Evolutionary conservation across 371 early-diverging fungal genomes (phyloP), one percentile per base, ranked within the genome.

Genomic region (Thermomucor indicae-seudaticae): DNA sequence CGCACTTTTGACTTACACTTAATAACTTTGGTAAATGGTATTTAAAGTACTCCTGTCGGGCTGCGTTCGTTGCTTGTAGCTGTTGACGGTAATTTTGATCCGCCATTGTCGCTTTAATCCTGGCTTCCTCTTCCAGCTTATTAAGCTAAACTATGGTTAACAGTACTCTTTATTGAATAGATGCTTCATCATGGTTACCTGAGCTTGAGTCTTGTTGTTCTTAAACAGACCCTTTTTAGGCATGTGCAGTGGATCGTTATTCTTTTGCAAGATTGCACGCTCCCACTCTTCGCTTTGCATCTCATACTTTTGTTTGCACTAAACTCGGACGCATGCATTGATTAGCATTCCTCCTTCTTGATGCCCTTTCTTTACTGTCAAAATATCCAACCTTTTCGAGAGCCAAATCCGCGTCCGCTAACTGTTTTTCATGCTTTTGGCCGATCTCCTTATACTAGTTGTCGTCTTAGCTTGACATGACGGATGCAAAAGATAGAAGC

Each of bases 241-340:
- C 30, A 70, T 50, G 17, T 67, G 61, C 8, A 70, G 31, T 12
- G 81, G 70, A 45, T 84, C 79, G 51, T 72, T 70, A 51, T 74
- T 76, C 60, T 83, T 79, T 70, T 85, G 81, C 25, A 84, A 58
- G 23, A 90, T 75, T 5, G 88, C 70, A 11, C 82, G 73, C 50
- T 90, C 89, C 91, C 90, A 90, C 35, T 89, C 91, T 53, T 89
- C 90, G 20, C 85, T 88, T 10, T 75, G 59, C 6, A 67, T 34
- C 43, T 90, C 90, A 65, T 88, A 92, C 52, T 84, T 84, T 55
- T 68, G 76, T 43, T 86, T 84, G 43, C 81, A 80, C 82, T 84
- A 62, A n/a, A n/a, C n/a, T n/a, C n/a, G n/a, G n/a, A n/a, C n/a
- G n/a, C n/a, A n/a, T n/a, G n/a, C n/a, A n/a, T n/a, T 8, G 37